Evolutionary conservation across 2,329 filamentous ascomycete species (phyloP).

Genomic region (Hypoxylon sp.): DNA sequence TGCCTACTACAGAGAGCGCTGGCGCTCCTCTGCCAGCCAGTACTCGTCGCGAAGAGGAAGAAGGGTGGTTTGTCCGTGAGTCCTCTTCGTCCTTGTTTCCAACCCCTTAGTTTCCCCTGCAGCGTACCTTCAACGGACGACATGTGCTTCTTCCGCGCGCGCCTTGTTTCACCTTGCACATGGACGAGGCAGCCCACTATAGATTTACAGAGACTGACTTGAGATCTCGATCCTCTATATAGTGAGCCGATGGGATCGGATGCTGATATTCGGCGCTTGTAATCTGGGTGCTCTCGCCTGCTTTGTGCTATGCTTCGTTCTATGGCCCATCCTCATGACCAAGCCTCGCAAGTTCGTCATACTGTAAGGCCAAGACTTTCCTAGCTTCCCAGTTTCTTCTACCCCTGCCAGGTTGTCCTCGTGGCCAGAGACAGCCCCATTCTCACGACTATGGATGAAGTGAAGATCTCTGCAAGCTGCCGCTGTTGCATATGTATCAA

Average conservation of each 20-base stretch:
- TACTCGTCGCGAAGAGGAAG: conserved; percentile 90
- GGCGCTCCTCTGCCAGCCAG: conserved; percentile 90
- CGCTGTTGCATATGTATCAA: conserved; percentile 52
- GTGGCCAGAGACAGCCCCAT: conserved; percentile 32
- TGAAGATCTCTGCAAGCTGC: conserved; percentile 52
- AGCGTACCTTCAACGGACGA: conserved; percentile 55
- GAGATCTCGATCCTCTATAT: conserved; percentile 52
- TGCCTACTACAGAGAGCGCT: conserved; percentile 86
- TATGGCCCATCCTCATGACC: conserved; percentile 86
- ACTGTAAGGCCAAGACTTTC: conserved; percentile 75
- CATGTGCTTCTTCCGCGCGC: conserved; percentile 62
- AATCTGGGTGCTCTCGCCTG: conserved; percentile 90
- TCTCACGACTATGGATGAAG: conserved; percentile 35
- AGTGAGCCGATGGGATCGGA: conserved; percentile 98
- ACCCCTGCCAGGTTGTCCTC: conserved; percentile 39
- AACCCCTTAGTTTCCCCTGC: conserved; percentile 58
- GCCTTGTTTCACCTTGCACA: conserved; percentile 62
- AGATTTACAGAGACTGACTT: conserved; percentile 51
- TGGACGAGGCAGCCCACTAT: conserved; percentile 50
- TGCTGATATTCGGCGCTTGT: conserved; percentile 92
- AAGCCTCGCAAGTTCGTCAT: conserved; percentile 95
- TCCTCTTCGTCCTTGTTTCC: conserved; percentile 53
- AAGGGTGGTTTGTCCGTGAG: conserved; percentile 96
- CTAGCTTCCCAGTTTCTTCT: conserved; percentile 36
- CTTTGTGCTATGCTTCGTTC: conserved; percentile 92